A percentile compares a stretch with the other conserved stretches of the same genome.
These are phyloP conservation scores for Chlamydomonas incerta DNA, from an alignment of 139 green algal species.

Conservation along the genomic window DNA sequence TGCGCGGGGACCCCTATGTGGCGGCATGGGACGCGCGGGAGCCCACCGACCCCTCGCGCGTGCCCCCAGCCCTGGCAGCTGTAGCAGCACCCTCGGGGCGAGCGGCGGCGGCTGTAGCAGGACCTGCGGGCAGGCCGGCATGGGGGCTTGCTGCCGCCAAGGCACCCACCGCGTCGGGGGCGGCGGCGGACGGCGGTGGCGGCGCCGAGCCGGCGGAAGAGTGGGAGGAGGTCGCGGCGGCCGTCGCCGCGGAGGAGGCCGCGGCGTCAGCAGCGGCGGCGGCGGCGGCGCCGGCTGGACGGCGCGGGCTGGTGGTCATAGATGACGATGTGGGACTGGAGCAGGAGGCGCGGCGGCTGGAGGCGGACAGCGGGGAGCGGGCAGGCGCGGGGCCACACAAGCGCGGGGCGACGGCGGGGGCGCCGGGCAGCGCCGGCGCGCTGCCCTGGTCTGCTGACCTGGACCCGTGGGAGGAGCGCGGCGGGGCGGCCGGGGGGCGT, in stretches of 20 bases:
- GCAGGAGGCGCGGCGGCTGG: not conserved
- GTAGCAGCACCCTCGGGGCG: no score
- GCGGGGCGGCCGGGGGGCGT: not conserved
- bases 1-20: no score
- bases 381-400: not conserved
- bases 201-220: not conserved
- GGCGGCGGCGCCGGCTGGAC: not conserved
- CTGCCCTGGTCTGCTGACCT: not conserved
- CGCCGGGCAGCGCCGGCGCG: not conserved
- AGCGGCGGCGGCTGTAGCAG: no score
- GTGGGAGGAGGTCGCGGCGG: not conserved
- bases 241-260: not conserved
- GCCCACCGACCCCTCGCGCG: no score
- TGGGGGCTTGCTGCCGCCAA: no score
- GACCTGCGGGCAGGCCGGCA: no score
- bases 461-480: not conserved
- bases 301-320: not conserved
- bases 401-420: not conserved
- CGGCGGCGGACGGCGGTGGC: not conserved
- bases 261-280: not conserved
- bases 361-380: not conserved
- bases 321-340: slow-evolving; percentile 26
- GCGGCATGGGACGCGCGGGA: no score
- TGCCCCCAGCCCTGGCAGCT: no score
- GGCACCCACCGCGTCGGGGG: no score